Base-by-base conservation (phyloP, 441 rosid species). In the Populus hybrid region DNA sequence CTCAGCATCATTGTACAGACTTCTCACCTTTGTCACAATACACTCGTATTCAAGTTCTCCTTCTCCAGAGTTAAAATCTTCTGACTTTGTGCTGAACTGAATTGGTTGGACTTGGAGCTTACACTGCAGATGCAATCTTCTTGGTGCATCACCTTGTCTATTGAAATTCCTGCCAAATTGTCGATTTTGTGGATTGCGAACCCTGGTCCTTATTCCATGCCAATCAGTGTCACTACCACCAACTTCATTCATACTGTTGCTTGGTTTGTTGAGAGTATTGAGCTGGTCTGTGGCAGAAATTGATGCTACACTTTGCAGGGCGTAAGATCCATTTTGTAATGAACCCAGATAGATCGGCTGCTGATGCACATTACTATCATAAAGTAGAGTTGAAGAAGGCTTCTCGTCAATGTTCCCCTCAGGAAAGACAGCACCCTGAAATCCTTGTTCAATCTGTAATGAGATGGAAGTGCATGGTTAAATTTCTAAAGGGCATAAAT, bases 81-180 rank as follows among this genome's bases (percentile, higher is more conserved):
- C 64, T 64, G 78, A 30, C 10, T 77, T 79, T 67, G 67, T 74
- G 30, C 63, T 68, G 69, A 80, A 76, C 8, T 10, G 30, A 69
- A 28, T 28, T 28, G 30, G 30, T 28, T 28, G 30, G 30, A 79
- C 82, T 80, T 87, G 85, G 67, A 83, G 73, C 59, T 79, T 85
- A 82, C 82, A 10, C 85, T 89, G 93, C 54, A 92, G 84, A 57
- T 79, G 91, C 32, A 90, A 0, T 84, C 98, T 89, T 86, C 95
- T 90, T 16, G 85, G 63, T 0, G 97, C 97, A 36, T 61, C 65
- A 4, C 97, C 97, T 75, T 95, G 98, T 5, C 14, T 10, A 72
- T 12, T 32, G 50, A 69, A 59, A 73, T 74, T 75, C 67, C 54
- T 70, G 57, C 12, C n/a, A 24, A 54, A 40, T n/a, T 73, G 80